Conservation (phyloP, 306 rosid genomes). For the Citrullus mucosospermus region DNA sequence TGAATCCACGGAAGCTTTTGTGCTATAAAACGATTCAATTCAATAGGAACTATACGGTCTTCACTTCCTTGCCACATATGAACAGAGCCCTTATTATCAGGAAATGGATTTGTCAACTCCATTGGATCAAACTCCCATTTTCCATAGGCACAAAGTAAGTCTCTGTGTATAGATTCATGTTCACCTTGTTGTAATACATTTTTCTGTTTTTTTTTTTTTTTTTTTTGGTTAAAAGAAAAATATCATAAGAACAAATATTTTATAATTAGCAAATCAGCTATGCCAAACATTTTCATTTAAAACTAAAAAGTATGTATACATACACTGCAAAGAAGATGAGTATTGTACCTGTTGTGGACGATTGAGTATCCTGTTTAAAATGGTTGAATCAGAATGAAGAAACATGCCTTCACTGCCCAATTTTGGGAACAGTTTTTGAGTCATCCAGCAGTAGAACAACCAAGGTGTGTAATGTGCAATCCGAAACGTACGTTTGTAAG, state of each 20-base stretch:
- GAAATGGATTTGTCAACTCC: conserved; percentile 23
- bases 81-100: conserved; percentile 23
- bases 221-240: not conserved
- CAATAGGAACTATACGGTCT: conserved; percentile 43
- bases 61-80: conserved; percentile 67
- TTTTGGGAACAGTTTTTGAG: conserved; percentile 55
- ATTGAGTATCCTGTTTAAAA: conserved; percentile 16
- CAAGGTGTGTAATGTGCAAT: conserved; percentile 63
- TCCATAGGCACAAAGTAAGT: conserved; percentile 31
- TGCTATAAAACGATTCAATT: conserved; percentile 34
- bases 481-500: conserved; percentile 29
- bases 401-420: not conserved
- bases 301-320: not conserved
- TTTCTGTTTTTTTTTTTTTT: conserved; percentile 20
- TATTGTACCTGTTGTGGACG: conserved; percentile 29
- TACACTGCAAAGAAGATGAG: not conserved
- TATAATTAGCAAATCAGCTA: not conserved
- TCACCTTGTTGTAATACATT: conserved; percentile 54
- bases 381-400: conserved; percentile 26
- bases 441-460: conserved; percentile 70
- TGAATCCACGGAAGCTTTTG: conserved; percentile 57
- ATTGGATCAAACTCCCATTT: conserved; percentile 49
- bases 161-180: conserved; percentile 47
- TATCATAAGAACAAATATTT: not conserved
- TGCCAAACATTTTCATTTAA: not conserved